Base-by-base conservation (phyloP, 106 monocot genomes). In the Dendrobium huoshanense region DNA sequence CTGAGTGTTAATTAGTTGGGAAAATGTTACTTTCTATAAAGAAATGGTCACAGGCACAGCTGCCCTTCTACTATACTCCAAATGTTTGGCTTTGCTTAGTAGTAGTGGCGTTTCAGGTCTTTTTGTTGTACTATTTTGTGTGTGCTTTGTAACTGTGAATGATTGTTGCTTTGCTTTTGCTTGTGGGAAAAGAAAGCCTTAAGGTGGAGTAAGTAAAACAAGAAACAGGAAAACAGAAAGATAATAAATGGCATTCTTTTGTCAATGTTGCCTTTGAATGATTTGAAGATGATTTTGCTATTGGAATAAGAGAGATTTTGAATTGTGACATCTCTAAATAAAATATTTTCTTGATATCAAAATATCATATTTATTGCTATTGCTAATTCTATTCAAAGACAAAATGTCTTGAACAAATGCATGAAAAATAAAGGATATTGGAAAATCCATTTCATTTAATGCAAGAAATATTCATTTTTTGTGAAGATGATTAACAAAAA, bases 1-100 rank as follows among this genome's bases (percentile, higher is more conserved):
- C 95, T 3, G 95, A 95, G 79, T 95, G 95, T 82, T 87, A 64
- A 55, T 4, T 13, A 37, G n/a, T n/a, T n/a, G 7, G n/a, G 18
- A 25, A 11, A 72, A 4, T 72, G 17, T 37, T 72, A 13, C 37
- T 72, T 72, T 72, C 17, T 33, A 13, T 29, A 33, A 72, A 33
- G 15, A 33, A 37, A 37, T 33, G 72, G n/a, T 56, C 16, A 15
- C 31, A 76, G 67, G 11, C 17, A 54, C 19, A 42, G 84, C 87
- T 82, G 87, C 87, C 87, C 84, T 79, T 47, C 87, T 79, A 76
- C 87, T 84, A 20, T 27, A 45, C 15, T 37, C 10, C 70, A 70
- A 67, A 33, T 37, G 1, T 70, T 31, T 37, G 37, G 9, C 6
- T 79, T 58, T 41, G 54, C 27, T 11, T 11, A 55, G 87, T 84